A percentile compares a stretch with the other conserved stretches of the same genome.
These are phyloP conservation scores for Chrysophaeum taylorii DNA, from an alignment of 352 stramenopile species.

Conservation along the genomic window DNA sequence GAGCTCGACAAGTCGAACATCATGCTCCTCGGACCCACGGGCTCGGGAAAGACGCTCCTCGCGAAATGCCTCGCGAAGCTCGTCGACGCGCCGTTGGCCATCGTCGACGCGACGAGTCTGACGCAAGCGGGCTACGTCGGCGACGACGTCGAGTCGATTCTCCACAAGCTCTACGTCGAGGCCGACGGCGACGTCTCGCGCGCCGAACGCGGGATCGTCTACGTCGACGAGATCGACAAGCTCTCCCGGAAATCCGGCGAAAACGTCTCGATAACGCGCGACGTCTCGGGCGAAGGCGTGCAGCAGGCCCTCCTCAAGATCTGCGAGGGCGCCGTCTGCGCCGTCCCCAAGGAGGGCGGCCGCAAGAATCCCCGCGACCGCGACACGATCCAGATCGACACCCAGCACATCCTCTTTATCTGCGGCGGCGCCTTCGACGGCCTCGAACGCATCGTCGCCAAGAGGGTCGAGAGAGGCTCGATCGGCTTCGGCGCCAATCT, in stretches of 20 bases:
- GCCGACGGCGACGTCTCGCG: conserved; percentile 87
- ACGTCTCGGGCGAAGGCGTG: conserved; percentile 93
- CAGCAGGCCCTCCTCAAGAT: conserved; percentile 98
- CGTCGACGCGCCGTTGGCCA: conserved; percentile 91
- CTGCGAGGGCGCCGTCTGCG: conserved; percentile 90
- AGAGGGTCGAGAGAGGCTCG: conserved; percentile 76
- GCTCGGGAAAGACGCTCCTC: conserved; percentile 89
- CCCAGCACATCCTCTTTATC: conserved; percentile 97
- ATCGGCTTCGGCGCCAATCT: conserved; percentile 95
- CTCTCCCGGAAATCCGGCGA: conserved; percentile 57
- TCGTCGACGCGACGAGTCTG: conserved; percentile 90
- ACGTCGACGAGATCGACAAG: conserved; percentile 98
- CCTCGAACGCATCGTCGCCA: conserved; percentile 83
- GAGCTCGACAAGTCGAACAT: conserved; percentile 98
- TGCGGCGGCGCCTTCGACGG: conserved; percentile 90
- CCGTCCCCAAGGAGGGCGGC: conserved; percentile 90
- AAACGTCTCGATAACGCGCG: conserved; percentile 81
- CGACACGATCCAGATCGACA: conserved; percentile 96
- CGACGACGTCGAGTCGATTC: conserved; percentile 93
- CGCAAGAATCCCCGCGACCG: conserved; percentile 83
- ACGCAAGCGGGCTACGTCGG: conserved; percentile 96
- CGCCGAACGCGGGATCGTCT: conserved; percentile 90
- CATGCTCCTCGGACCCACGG: conserved; percentile 85
- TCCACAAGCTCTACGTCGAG: conserved; percentile 94
- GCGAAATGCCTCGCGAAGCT: conserved; percentile 88